Conservation (phyloP, 2,329 filamentous ascomycete species). For the Incumbomyces lentus region DNA sequence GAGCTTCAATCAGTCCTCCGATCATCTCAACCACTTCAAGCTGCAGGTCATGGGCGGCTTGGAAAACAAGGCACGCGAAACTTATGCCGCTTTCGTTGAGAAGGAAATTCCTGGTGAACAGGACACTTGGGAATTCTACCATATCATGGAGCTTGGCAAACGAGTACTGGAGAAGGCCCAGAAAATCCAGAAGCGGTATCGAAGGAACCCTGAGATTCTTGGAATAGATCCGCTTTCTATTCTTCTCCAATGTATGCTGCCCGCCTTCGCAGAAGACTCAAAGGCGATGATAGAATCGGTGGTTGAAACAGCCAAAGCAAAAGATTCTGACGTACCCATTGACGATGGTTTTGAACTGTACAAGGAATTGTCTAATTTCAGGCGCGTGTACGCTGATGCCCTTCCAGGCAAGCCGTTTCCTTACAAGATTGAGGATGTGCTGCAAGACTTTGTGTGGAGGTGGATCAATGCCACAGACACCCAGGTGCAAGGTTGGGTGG, state of each 20-base stretch:
- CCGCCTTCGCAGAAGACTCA: slow-evolving; percentile 81
- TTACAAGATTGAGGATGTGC: slow-evolving; percentile 74
- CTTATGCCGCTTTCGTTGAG: slow-evolving; percentile 69
- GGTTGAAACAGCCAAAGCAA: slow-evolving; percentile 59
- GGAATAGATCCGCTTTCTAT: slow-evolving; percentile 60
- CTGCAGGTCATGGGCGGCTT: slow-evolving; percentile 63
- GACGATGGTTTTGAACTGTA: slow-evolving; percentile 94
- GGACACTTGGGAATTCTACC: slow-evolving; percentile 79
- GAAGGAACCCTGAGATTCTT: slow-evolving; percentile 77
- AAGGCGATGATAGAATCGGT: slow-evolving; percentile 75
- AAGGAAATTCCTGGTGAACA: slow-evolving; percentile 69
- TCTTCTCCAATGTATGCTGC: slow-evolving; percentile 72
- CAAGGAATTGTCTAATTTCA: slow-evolving; percentile 73
- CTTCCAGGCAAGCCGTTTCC: slow-evolving; percentile 66
- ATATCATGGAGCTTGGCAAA: slow-evolving; percentile 82
- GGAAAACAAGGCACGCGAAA: slow-evolving; percentile 61
- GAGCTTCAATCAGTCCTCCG: slow-evolving; percentile 58
- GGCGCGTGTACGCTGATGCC: slow-evolving; percentile 65
- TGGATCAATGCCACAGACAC: slow-evolving; percentile 78
- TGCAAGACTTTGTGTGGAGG: slow-evolving; percentile 90
- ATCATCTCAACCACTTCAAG: slow-evolving; percentile 62
- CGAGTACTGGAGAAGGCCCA: slow-evolving; percentile 75
- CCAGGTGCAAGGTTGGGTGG: slow-evolving; percentile 73
- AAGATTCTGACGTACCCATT: slow-evolving; percentile 66
- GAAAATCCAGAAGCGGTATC: slow-evolving; percentile 85